Conservation (phyloP, 257 asterid species). For the Knoxia roxburghii region DNA sequence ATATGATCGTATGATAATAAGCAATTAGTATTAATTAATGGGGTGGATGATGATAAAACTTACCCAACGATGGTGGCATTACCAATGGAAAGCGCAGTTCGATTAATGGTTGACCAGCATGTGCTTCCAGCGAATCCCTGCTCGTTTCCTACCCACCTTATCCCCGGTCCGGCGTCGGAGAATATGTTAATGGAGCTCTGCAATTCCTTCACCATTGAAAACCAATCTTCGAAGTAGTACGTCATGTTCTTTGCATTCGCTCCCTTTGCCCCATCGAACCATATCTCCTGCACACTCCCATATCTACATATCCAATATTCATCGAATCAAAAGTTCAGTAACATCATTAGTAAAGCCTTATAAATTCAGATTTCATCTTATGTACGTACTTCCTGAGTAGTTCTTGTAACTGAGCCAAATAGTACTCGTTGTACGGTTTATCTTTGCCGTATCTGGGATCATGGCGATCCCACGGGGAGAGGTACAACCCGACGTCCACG, state of each 20-base stretch:
- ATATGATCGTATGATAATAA: too few relatives aligned
- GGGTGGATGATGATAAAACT: slow-evolving; percentile 15
- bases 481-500: slow-evolving; percentile 71
- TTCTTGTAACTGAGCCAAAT: slow-evolving; percentile 91
- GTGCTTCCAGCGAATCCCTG: slow-evolving; percentile 71
- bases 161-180: slow-evolving; percentile 88
- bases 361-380: too few relatives aligned
- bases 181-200: slow-evolving; percentile 83
- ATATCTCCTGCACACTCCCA: slow-evolving; percentile 71
- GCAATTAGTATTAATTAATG: too few relatives aligned
- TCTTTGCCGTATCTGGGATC: slow-evolving; percentile 63
- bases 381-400: slow-evolving; percentile 52
- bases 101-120: slow-evolving; percentile 89
- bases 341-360: too few relatives aligned
- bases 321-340: too few relatives aligned
- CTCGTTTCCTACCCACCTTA: slow-evolving; percentile 95
- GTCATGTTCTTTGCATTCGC: slow-evolving; percentile 75
- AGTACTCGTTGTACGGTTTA: slow-evolving; percentile 67
- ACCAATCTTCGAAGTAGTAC: slow-evolving; percentile 77
- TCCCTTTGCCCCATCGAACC: slow-evolving; percentile 99
- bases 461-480: slow-evolving; percentile 96
- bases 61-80: slow-evolving; percentile 46
- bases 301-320: slow-evolving; percentile 29
- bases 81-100: slow-evolving; percentile 70
- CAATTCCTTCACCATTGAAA: slow-evolving; percentile 75